These are phyloP conservation scores for Saururus chinensis DNA, from an alignment of 164 flowering plant species.

Conservation along the genomic window DNA sequence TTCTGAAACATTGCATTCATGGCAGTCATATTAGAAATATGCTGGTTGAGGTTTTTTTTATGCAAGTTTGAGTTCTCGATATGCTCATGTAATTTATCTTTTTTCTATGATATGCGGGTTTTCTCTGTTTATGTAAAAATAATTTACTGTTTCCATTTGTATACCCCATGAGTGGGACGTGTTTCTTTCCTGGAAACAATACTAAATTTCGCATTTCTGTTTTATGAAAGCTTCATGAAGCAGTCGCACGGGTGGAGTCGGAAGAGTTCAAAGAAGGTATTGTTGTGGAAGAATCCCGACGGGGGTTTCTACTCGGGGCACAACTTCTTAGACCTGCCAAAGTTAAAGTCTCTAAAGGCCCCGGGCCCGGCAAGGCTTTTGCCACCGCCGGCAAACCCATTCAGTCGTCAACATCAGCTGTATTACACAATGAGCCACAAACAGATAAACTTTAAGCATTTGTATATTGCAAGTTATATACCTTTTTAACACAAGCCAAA, in stretches of 20 bases:
- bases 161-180: too few species aligned
- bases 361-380: slow-evolving; percentile 41
- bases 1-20: too few species aligned
- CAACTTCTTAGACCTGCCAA: slow-evolving; percentile 80
- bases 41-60: too few species aligned
- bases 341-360: slow-evolving; percentile 87
- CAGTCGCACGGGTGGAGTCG: slow-evolving; percentile 82
- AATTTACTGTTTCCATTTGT: too few species aligned
- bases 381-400: slow-evolving; percentile 13
- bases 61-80: too few species aligned
- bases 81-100: too few species aligned
- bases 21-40: too few species aligned
- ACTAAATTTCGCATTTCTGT: too few species aligned
- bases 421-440: slow-evolving; percentile 14
- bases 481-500: not conserved
- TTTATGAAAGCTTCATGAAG: slow-evolving; percentile 63
- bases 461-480: not conserved
- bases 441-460: slow-evolving; percentile 1
- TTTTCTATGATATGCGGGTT: too few species aligned
- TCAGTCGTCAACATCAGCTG: slow-evolving; percentile 30
- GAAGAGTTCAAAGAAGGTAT: slow-evolving; percentile 69
- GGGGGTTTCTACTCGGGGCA: slow-evolving; percentile 75
- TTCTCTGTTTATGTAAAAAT: too few species aligned
- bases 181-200: too few species aligned
- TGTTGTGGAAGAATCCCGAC: slow-evolving; percentile 53